Percentiles rank a stretch among this genome's conserved stretches.
Conservation (phyloP, 345 rosid genomes). For the Eucalyptus melliodora region DNA sequence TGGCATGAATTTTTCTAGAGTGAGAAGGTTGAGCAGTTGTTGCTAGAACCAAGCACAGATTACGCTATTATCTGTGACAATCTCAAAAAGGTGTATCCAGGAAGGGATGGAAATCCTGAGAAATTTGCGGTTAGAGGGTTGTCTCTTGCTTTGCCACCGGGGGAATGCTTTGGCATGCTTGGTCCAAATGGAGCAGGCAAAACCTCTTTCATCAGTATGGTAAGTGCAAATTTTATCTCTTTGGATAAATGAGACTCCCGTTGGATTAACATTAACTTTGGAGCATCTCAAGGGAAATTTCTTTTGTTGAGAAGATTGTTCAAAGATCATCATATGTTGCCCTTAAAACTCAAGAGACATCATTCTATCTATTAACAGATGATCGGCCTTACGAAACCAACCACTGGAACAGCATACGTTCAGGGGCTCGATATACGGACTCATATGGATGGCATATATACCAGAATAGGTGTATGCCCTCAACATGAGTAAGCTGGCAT, state of each 20-base stretch:
- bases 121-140: constrained; percentile 81
- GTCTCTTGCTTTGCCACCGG: constrained; percentile 83
- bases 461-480: constrained; percentile 96
- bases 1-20: constrained; percentile 22
- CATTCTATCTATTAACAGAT: constrained; percentile 33
- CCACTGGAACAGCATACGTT: constrained; percentile 66
- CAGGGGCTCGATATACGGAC: constrained; percentile 63
- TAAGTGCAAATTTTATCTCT: constrained; percentile 9
- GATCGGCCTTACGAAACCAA: constrained; percentile 86
- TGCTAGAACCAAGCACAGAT: constrained; percentile 38
- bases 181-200: constrained; percentile 99
- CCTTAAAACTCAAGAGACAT: neutral
- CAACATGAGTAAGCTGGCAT: constrained; percentile 75
- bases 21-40: constrained; percentile 61
- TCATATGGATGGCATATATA: constrained; percentile 73
- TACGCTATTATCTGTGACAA: constrained; percentile 60
- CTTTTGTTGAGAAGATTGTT: neutral
- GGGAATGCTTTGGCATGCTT: constrained; percentile 96
- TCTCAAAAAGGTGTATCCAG: constrained; percentile 77
- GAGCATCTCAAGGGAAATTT: neutral
- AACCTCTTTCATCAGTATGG: constrained; percentile 93
- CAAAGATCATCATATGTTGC: neutral
- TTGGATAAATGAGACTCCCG: neutral
- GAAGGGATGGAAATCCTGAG: constrained; percentile 84
- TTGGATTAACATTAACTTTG: neutral